phyloP scores from a whole-genome alignment of 2,329 filamentous ascomycete genomes.

The Aspergillus sp. region DNA sequence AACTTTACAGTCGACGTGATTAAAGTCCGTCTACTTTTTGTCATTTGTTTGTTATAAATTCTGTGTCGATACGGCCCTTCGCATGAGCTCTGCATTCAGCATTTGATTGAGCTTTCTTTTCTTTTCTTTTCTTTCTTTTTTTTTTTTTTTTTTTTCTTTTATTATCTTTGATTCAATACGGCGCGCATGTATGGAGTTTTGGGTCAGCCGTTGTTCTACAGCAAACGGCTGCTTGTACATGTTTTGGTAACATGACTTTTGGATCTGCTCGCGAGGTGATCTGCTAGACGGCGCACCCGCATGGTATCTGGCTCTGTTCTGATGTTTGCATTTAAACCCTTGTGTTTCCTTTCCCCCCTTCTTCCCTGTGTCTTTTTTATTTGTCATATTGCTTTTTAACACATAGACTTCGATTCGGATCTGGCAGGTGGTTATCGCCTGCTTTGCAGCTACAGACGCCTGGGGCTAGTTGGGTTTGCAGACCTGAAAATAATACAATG shows the following conservation, averaged over 20 bases:
- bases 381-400: conserved; percentile 15
- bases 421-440: conserved; percentile 8
- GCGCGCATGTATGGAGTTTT: conserved; percentile 20
- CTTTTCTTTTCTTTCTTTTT: too few species aligned
- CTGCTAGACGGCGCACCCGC: conserved; percentile 11
- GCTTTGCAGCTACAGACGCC: conserved; percentile 11
- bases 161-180: neutral
- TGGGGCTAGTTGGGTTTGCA: conserved; percentile 12
- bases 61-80: conserved; percentile 16
- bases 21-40: conserved; percentile 12
- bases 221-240: conserved; percentile 18
- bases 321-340: conserved; percentile 7
- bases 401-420: conserved; percentile 23
- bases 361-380: conserved; percentile 7
- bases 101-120: neutral
- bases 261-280: conserved; percentile 12
- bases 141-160: conserved; percentile 5
- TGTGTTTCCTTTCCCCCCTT: conserved; percentile 12
- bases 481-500: conserved; percentile 8
- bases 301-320: conserved; percentile 9
- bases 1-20: conserved; percentile 30
- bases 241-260: conserved; percentile 16
- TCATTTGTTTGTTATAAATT: conserved; percentile 10
- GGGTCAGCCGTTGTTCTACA: conserved; percentile 13
- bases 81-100: neutral